Base-by-base conservation (phyloP, 352 stramenopile genomes). In the Labyrinthula sp. region DNA sequence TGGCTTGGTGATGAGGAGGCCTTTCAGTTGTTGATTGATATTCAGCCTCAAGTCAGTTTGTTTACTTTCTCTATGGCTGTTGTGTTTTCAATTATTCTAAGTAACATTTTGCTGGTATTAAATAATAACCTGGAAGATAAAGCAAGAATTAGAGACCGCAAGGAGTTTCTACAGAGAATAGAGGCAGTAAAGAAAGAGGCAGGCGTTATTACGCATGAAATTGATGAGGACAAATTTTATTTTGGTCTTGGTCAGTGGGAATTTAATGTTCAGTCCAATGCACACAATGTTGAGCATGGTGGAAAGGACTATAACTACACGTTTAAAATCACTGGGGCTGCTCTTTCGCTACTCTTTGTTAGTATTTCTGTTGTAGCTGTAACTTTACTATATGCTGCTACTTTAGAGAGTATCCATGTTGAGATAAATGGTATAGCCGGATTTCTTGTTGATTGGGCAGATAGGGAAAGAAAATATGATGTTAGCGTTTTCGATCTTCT, bases 41-140 rank as follows among this genome's bases (percentile, higher is more conserved):
- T 54, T 2, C 30, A 26, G 2, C 47, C 47, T 12, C 15, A 56
- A 28, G 22, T 41, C n/a, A 34, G 20, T 2, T 25, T 56, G n/a
- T 50, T 45, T 28, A n/a, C 26, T n/a, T 54, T 36, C 22, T 56
- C 40, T 30, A 56, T 31, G 10, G 47, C 39, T 7, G 28, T 47
- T 9, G 14, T 56, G 10, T 12, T 56, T 12, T 56, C 48, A 29
- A 29, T 50, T 29, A 21, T 34, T 2, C 38, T 34, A 17, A 56
- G 48, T 43, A 50, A 55, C 23, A 15, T 38, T 2, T 31, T 56
- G 22, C 26, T 54, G n/a, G 28, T 56, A 9, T 47, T 6, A 10
- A 38, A 56, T 25, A 26, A 43, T 15, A 15, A 8, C 9, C 7
- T 8, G 3, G 3, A 54, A 27, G 18, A 54, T 25, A 15, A n/a